phyloP scores from a whole-genome alignment of 2,329 filamentous ascomycete genomes.

The Nemania abortiva region DNA sequence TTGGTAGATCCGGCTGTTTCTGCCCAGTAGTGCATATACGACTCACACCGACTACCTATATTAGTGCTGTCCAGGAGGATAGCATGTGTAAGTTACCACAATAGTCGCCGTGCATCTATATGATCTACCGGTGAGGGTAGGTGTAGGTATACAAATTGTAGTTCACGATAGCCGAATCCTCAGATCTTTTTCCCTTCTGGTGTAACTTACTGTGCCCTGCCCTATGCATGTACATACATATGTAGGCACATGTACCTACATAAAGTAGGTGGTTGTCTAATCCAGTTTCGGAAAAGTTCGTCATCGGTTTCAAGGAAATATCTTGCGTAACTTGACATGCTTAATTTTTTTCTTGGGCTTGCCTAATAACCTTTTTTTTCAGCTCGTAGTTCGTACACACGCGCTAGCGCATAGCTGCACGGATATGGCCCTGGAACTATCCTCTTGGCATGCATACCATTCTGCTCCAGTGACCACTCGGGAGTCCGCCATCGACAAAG shows the following conservation, averaged over 20 bases:
- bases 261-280: background rate
- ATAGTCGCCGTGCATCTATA: too few species aligned
- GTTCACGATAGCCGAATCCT: background rate
- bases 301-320: background rate
- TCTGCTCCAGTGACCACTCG: conserved; percentile 1
- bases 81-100: too few species aligned
- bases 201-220: too few species aligned
- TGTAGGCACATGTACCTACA: background rate
- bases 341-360: too few species aligned
- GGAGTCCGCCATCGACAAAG: background rate
- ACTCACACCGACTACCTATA: too few species aligned
- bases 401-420: background rate
- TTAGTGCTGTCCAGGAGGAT: too few species aligned
- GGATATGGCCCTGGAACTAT: background rate
- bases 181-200: background rate
- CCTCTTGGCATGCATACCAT: background rate
- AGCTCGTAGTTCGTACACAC: background rate
- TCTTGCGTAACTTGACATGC: too few species aligned
- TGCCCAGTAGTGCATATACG: background rate
- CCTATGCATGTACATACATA: too few species aligned
- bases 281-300: background rate
- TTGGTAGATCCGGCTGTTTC: background rate
- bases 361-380: background rate
- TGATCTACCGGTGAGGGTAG: too few species aligned
- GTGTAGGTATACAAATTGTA: background rate